phyloP scores from a whole-genome alignment of 73 alveolate species.

The Durusdinium trenchii region DNA sequence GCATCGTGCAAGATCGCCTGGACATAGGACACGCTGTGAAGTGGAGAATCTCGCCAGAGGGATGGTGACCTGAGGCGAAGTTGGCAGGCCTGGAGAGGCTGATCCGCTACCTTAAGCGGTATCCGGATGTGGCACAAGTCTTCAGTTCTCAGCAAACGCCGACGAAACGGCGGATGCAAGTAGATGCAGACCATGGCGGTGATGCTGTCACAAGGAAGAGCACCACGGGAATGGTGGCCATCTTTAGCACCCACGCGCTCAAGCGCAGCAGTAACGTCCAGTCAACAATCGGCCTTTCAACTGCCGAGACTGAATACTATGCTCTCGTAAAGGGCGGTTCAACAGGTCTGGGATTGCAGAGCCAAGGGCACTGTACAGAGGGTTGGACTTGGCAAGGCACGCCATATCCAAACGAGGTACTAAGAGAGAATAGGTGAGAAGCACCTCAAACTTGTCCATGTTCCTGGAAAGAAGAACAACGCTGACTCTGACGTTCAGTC shows the following conservation, averaged over 20 bases:
- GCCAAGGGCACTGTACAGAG: no score
- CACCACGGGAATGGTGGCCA: background rate
- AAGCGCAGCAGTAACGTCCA: background rate
- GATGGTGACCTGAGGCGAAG: background rate
- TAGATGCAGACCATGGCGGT: constrained; percentile 25
- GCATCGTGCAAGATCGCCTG: constrained; percentile 52
- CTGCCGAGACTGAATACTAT: background rate
- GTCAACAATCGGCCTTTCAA: background rate
- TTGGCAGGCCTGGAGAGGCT: constrained; percentile 3
- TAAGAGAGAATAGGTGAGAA: no score
- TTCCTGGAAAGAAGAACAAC: no score
- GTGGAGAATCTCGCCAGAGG: constrained; percentile 6
- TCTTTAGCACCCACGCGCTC: background rate
- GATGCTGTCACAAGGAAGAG: constrained; percentile 8
- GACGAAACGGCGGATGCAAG: background rate
- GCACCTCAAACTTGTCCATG: no score
- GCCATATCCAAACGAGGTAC: no score
- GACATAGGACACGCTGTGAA: constrained; percentile 38
- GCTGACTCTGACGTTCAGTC: no score
- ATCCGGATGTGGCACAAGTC: background rate
- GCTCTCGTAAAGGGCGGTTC: background rate
- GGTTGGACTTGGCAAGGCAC: no score
- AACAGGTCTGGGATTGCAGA: background rate
- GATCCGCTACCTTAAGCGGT: background rate
- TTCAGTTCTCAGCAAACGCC: constrained; percentile 7